phyloP scores from a whole-genome alignment of 345 rosid genomes.

The Pseudoturritis turrita region DNA sequence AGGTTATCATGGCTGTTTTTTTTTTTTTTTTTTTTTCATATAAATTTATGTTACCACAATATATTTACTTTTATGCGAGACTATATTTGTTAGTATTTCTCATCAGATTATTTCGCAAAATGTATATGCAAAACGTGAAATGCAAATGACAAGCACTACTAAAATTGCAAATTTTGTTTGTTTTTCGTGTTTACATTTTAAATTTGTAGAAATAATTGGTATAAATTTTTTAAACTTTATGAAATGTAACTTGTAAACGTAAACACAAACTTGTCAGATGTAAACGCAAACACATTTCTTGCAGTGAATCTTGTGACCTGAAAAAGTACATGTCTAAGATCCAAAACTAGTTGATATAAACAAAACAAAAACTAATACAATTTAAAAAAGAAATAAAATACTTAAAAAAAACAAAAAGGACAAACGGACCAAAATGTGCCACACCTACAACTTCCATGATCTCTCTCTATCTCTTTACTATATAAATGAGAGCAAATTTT shows the following conservation, averaged over 20 bases:
- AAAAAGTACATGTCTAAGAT: slow-evolving; percentile 1
- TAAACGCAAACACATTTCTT: slow-evolving; percentile 2
- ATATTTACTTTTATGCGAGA: background rate
- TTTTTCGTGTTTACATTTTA: background rate
- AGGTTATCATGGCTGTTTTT: background rate
- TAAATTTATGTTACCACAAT: background rate
- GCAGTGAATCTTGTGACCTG: slow-evolving; percentile 4
- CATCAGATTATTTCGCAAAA: background rate
- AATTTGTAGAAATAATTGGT: background rate
- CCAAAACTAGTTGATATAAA: slow-evolving; percentile 3
- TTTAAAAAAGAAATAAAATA: background rate
- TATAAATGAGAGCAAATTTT: slow-evolving; percentile 3
- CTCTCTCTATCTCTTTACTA: background rate
- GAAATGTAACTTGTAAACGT: background rate
- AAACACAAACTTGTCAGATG: background rate
- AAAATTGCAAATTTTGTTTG: too few species aligned
- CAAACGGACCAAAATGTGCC: slow-evolving; percentile 31
- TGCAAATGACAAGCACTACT: too few species aligned
- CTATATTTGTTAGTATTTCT: background rate
- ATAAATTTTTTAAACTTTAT: background rate
- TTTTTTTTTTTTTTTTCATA: background rate
- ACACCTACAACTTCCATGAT: slow-evolving; percentile 34
- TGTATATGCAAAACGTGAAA: background rate
- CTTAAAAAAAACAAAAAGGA: background rate
- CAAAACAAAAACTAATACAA: background rate